These are phyloP conservation scores for Cryphonectria nitschkei DNA, from an alignment of 2,329 filamentous ascomycete species.

Conservation along the genomic window DNA sequence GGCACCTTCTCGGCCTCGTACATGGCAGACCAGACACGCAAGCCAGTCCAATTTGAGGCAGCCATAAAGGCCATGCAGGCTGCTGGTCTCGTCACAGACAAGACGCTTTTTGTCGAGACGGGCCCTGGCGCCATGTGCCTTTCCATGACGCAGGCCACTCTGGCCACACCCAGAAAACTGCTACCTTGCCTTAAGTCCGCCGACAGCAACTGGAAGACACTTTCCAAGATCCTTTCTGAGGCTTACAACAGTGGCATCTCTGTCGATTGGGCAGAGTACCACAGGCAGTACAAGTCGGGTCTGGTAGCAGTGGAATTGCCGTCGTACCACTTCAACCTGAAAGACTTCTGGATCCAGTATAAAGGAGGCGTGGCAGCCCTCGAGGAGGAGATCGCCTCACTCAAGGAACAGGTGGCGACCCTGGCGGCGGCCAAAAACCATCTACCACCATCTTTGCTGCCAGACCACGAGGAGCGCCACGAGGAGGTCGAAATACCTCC, in stretches of 20 bases:
- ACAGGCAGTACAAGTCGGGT: constrained; percentile 21
- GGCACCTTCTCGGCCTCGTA: constrained; percentile 43
- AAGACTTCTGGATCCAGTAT: constrained; percentile 44
- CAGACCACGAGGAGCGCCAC: background rate
- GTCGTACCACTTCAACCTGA: constrained; percentile 44
- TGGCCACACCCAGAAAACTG: background rate
- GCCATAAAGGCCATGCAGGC: background rate
- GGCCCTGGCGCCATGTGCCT: background rate
- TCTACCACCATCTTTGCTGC: background rate
- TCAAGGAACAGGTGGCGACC: constrained; percentile 41
- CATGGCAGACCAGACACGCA: constrained; percentile 46
- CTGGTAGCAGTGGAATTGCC: constrained; percentile 41
- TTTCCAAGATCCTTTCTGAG: background rate
- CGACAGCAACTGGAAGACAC: constrained; percentile 1
- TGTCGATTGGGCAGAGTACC: constrained; percentile 12
- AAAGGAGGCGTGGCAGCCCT: constrained; percentile 57
- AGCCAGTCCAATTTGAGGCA: constrained; percentile 44
- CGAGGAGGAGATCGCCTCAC: constrained; percentile 52
- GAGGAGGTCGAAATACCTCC: background rate
- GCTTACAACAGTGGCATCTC: background rate
- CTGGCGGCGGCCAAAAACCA: background rate
- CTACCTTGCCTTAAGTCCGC: background rate
- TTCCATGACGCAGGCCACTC: background rate
- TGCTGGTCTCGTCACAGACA: background rate
- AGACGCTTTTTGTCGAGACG: background rate